Evolutionary conservation across 2,329 filamentous ascomycete genomes (phyloP).

Genomic region (Rutstroemia sp.): DNA sequence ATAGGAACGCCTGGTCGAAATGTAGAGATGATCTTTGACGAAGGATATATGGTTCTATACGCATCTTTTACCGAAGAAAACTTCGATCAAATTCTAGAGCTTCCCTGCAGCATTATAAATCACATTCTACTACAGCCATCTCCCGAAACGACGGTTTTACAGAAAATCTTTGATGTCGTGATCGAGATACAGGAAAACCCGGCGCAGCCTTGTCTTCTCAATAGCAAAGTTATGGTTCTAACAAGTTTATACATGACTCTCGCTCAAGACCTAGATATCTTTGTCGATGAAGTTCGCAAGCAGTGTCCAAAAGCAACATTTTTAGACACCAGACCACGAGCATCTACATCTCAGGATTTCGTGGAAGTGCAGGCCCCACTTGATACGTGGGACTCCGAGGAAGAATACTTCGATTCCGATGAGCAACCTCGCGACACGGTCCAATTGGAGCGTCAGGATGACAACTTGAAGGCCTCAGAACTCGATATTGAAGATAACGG

Average conservation of each 20-base stretch:
- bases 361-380: too few species aligned
- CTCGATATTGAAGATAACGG: too few species aligned
- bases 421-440: too few species aligned
- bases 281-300: not conserved
- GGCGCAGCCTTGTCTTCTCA: not conserved
- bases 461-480: too few species aligned
- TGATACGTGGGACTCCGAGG: not conserved
- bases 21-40: constrained; percentile 1
- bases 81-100: constrained; percentile 11
- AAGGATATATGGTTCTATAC: constrained; percentile 3
- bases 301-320: not conserved
- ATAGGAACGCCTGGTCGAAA: constrained; percentile 1
- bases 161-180: not conserved
- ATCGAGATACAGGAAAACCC: not conserved
- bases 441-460: too few species aligned
- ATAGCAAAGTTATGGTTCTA: not conserved
- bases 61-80: constrained; percentile 1
- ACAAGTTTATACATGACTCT: not conserved
- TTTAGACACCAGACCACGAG: not conserved
- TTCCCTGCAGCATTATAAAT: not conserved
- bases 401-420: too few species aligned
- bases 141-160: not conserved
- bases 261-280: not conserved
- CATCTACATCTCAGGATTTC: not conserved
- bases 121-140: not conserved